Conservation (phyloP, 2,329 filamentous ascomycete species). For the Paraphaeosphaeria sporulosa region DNA sequence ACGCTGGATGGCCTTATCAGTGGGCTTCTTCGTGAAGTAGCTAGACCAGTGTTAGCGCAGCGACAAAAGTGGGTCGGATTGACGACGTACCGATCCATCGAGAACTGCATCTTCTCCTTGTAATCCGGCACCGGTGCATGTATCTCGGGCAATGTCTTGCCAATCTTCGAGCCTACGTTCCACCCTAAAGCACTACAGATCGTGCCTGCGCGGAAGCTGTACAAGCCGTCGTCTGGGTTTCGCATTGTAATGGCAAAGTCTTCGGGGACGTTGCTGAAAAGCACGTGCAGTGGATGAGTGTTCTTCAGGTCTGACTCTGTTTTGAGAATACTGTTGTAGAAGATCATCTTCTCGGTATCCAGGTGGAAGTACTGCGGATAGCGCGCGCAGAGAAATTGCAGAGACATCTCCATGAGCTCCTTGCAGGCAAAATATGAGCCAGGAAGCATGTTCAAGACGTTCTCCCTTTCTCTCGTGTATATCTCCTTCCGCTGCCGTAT, state of each 20-base stretch:
- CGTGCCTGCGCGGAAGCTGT: conserved; percentile 76
- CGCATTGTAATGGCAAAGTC: conserved; percentile 82
- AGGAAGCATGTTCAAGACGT: conserved; percentile 72
- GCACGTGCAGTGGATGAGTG: conserved; percentile 71
- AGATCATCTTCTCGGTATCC: conserved; percentile 60
- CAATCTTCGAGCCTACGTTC: conserved; percentile 78
- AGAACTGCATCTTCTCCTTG: conserved; percentile 85
- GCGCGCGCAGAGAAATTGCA: conserved; percentile 79
- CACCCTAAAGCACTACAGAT: conserved; percentile 84
- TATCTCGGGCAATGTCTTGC: conserved; percentile 72
- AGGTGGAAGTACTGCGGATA: conserved; percentile 79
- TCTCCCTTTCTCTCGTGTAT: conserved; percentile 67
- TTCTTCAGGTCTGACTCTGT: conserved; percentile 67
- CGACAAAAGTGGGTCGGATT: conserved; percentile 16
- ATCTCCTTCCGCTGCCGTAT: conserved; percentile 74
- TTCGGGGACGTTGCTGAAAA: conserved; percentile 82
- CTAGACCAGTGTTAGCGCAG: conserved; percentile 49
- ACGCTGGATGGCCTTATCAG: conserved; percentile 78
- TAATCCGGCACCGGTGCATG: conserved; percentile 81
- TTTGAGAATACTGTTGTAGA: conserved; percentile 74
- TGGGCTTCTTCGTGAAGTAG: conserved; percentile 82
- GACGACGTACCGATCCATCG: conserved; percentile 75
- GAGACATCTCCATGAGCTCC: conserved; percentile 84
- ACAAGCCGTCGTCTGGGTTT: conserved; percentile 74
- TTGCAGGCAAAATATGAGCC: conserved; percentile 82